Evolutionary conservation across 768 basidiomycete species (phyloP).

Genomic region (Mycena vulgaris): DNA sequence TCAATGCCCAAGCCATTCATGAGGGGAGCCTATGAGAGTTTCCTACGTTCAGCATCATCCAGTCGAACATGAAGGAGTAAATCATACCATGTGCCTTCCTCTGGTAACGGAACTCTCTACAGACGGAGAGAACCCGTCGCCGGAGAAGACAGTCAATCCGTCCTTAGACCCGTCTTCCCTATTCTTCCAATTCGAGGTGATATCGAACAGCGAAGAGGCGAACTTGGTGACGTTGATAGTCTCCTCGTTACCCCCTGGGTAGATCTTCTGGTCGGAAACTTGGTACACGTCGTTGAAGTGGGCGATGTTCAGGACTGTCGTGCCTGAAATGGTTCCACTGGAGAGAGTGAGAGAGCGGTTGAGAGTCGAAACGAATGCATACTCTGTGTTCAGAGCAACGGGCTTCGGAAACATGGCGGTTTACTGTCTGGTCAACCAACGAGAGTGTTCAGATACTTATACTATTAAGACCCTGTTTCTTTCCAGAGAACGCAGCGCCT

Average conservation of each 20-base stretch:
- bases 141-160: conserved; percentile 76
- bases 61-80: conserved; percentile 2
- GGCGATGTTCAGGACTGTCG: conserved; percentile 14
- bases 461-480: background rate
- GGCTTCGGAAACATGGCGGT: too few relatives aligned
- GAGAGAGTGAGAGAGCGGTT: conserved; percentile 5
- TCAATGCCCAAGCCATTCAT: conserved; percentile 74
- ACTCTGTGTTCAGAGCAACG: conserved; percentile 9
- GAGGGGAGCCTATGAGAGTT: conserved; percentile 64
- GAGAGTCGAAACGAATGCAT: conserved; percentile 12
- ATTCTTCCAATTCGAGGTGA: conserved; percentile 27
- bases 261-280: conserved; percentile 35
- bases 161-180: conserved; percentile 46
- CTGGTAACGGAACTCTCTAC: conserved; percentile 76
- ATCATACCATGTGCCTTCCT: conserved; percentile 73
- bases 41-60: background rate
- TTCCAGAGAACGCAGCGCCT: background rate
- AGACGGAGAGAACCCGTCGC: conserved; percentile 78
- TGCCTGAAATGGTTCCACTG: conserved; percentile 20
- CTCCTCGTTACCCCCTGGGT: conserved; percentile 28
- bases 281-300: conserved; percentile 39
- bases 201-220: conserved; percentile 48
- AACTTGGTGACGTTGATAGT: conserved; percentile 59
- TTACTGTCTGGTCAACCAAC: too few relatives aligned
- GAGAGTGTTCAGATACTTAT: too few relatives aligned